A percentile compares a stretch with the other conserved stretches of the same genome.
phyloP scores from a whole-genome alignment of 768 basidiomycete genomes.

The Hortiboletus campestris region DNA sequence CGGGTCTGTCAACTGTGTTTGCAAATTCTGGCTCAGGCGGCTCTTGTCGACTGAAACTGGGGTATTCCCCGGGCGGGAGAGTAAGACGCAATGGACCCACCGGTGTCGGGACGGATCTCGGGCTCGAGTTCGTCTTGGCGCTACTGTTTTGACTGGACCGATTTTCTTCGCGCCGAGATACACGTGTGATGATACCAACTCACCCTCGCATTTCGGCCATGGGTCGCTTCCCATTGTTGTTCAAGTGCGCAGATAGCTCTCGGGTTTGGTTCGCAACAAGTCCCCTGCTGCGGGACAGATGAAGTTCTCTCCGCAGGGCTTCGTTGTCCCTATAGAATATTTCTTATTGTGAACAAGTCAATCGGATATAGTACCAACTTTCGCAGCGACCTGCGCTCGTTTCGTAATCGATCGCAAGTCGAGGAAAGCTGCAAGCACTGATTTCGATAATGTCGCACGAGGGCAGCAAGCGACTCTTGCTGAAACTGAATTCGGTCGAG shows the following conservation, averaged over 20 bases:
- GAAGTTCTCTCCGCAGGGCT: constrained; percentile 47
- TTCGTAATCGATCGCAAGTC: constrained; percentile 32
- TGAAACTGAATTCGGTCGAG: constrained; percentile 55
- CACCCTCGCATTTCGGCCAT: constrained; percentile 48
- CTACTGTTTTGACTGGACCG: constrained; percentile 19
- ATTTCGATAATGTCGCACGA: constrained; percentile 61
- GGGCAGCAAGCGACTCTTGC: constrained; percentile 67
- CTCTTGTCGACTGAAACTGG: constrained; percentile 32
- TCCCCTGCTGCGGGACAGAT: constrained; percentile 41
- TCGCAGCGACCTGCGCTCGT: constrained; percentile 48
- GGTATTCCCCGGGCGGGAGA: constrained; percentile 57
- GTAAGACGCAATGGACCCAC: constrained; percentile 66
- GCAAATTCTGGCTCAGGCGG: constrained; percentile 9
- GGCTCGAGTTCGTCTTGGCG: constrained; percentile 52
- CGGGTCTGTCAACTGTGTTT: constrained; percentile 38
- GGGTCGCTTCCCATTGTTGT: constrained; percentile 65
- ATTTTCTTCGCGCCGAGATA: neutral
- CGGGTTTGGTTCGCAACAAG: constrained; percentile 24
- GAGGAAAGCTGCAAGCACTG: constrained; percentile 48
- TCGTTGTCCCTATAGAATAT: constrained; percentile 45
- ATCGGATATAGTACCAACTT: constrained; percentile 39
- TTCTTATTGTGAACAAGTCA: constrained; percentile 4
- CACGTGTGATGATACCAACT: constrained; percentile 13
- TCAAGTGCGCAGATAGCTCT: constrained; percentile 40
- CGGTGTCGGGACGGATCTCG: constrained; percentile 54